Evolutionary conservation across 495 filamentous ascomycete genomes (phyloP).

Genomic region (Penicillium fimorum): DNA sequence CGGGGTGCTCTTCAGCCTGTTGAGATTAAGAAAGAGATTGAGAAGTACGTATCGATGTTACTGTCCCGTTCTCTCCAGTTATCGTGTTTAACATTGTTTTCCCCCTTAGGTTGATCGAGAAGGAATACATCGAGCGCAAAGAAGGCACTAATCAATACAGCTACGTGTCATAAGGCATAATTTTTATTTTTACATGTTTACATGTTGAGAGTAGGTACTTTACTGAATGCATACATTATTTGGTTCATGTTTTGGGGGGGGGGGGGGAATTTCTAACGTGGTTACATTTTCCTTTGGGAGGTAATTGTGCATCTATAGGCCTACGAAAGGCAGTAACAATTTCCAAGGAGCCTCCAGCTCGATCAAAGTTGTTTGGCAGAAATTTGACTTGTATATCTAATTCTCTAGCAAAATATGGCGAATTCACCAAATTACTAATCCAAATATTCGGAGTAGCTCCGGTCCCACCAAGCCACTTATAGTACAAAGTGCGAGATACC

Average conservation of each 20-base stretch:
- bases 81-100: background rate
- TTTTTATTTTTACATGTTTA: background rate
- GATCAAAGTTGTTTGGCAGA: too few relatives aligned
- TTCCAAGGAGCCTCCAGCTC: too few relatives aligned
- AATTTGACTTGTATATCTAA: too few relatives aligned
- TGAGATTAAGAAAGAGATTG: slow-evolving; percentile 95
- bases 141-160: slow-evolving; percentile 68
- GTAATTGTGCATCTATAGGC: too few relatives aligned
- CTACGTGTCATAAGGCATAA: slow-evolving; percentile 66
- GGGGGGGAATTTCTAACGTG: too few relatives aligned
- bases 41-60: slow-evolving; percentile 62
- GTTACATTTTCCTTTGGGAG: too few relatives aligned
- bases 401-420: too few relatives aligned
- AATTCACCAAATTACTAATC: too few relatives aligned
- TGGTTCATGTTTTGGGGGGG: background rate
- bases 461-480: slow-evolving; percentile 1
- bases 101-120: slow-evolving; percentile 77
- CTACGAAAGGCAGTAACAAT: too few relatives aligned
- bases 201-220: background rate
- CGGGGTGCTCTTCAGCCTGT: slow-evolving; percentile 77
- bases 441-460: slow-evolving; percentile 15
- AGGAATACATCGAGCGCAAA: slow-evolving; percentile 87
- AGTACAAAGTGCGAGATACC: background rate
- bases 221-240: background rate
- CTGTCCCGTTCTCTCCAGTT: background rate